phyloP scores from a whole-genome alignment of 371 early-diverging fungal genomes.

The Syncephalastrum contaminatum region DNA sequence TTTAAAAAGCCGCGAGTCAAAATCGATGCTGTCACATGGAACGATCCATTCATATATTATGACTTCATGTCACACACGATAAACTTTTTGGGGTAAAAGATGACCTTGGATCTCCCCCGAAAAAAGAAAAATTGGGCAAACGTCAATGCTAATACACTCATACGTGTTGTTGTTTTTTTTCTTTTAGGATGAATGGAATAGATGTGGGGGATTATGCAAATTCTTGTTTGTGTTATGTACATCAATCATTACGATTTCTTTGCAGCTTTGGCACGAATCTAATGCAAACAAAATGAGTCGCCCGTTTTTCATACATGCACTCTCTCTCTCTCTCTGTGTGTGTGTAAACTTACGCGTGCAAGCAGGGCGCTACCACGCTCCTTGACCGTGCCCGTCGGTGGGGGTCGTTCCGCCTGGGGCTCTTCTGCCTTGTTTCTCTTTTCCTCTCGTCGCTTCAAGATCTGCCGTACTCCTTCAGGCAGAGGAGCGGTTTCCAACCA shows the following conservation, averaged over 20 bases:
- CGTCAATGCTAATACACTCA: too few species aligned
- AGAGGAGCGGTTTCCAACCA: constrained; percentile 32
- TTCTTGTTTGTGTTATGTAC: too few species aligned
- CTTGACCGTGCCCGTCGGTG: constrained; percentile 29
- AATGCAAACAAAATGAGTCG: background rate
- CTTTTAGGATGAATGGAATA: too few species aligned
- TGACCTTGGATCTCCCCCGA: too few species aligned
- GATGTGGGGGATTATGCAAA: too few species aligned
- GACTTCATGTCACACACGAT: too few species aligned
- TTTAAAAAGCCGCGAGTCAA: too few species aligned
- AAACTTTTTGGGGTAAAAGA: too few species aligned
- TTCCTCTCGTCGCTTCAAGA: constrained; percentile 28
- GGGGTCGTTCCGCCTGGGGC: constrained; percentile 17
- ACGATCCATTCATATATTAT: too few species aligned
- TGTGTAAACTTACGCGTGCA: constrained; percentile 36
- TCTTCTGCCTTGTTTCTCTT: constrained; percentile 10
- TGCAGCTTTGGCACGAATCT: constrained; percentile 17
- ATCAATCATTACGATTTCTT: constrained; percentile 6
- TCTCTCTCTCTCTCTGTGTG: background rate
- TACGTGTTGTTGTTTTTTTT: too few species aligned
- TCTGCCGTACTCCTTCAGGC: constrained; percentile 32
- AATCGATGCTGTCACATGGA: too few species aligned
- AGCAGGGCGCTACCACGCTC: constrained; percentile 37
- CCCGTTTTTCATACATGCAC: background rate
- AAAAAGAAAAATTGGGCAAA: too few species aligned